Evolutionary conservation across 164 flowering plant genomes (phyloP).

Genomic region (Magnolia kwangsiensis): DNA sequence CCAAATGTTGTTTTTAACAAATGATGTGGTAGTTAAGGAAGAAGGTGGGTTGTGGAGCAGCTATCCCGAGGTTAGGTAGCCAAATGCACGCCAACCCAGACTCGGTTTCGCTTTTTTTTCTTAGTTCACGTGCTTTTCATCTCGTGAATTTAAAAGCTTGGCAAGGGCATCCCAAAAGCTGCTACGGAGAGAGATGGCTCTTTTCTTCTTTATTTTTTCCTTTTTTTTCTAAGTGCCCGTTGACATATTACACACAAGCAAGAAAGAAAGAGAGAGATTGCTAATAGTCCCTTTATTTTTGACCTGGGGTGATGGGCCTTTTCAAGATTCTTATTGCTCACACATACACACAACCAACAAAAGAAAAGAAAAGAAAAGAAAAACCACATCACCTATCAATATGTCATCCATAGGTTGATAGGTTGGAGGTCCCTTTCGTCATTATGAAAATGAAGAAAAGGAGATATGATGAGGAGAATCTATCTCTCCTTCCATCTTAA

Average conservation of each 20-base stretch:
- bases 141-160: not conserved
- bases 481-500: too few species aligned
- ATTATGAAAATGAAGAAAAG: not conserved
- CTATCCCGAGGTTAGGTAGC: too few species aligned
- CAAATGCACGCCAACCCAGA: too few species aligned
- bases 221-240: not conserved
- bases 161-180: not conserved
- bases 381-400: too few species aligned
- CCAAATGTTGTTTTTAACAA: too few species aligned
- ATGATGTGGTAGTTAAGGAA: too few species aligned
- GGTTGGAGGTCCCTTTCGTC: not conserved
- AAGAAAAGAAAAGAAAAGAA: too few species aligned
- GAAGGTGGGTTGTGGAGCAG: too few species aligned
- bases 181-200: not conserved
- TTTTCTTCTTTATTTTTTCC: too few species aligned
- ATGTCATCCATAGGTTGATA: not conserved
- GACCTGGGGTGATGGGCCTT: not conserved
- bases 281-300: not conserved
- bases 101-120: not conserved
- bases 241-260: not conserved
- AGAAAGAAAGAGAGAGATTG: not conserved
- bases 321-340: not conserved
- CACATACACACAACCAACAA: not conserved
- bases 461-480: not conserved
- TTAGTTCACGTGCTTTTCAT: not conserved